These are phyloP conservation scores for Myriosclerotinia scirpicola DNA, from an alignment of 2,329 filamentous ascomycete species.

Conservation along the genomic window DNA sequence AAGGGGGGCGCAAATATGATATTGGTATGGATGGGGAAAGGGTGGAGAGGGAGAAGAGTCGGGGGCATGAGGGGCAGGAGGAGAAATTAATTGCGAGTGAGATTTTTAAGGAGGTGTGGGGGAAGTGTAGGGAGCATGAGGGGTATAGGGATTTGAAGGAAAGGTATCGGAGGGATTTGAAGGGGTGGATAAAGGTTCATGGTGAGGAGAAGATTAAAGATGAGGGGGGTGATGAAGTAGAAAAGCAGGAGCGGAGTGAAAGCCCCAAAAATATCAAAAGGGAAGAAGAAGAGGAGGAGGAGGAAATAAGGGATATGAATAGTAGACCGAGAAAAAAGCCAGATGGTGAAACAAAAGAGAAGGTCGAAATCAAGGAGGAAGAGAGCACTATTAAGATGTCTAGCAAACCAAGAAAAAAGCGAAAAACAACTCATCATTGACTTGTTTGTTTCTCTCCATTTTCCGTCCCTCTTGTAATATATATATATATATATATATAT, in stretches of 20 bases:
- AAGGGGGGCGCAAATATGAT: conserved; percentile 55
- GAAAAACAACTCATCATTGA: neutral
- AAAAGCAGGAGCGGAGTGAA: neutral
- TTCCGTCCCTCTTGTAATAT: neutral
- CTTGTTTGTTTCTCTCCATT: neutral
- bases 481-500: no score
- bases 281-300: neutral
- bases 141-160: conserved; percentile 6
- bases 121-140: conserved; percentile 3
- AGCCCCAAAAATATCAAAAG: neutral
- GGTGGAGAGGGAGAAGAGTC: conserved; percentile 44
- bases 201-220: neutral
- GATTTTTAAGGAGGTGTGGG: conserved; percentile 52
- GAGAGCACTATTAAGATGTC: neutral
- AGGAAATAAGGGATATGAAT: neutral
- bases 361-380: neutral
- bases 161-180: conserved; percentile 5
- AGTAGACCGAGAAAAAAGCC: neutral
- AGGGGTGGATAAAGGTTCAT: neutral
- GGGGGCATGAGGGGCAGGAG: conserved; percentile 46
- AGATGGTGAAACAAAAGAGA: neutral
- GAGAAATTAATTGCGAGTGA: conserved; percentile 53
- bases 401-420: neutral
- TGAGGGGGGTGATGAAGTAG: neutral
- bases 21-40: conserved; percentile 34